Evolutionary conservation across 2,329 filamentous ascomycete genomes (phyloP).

Genomic region (Sporothrix protearum): DNA sequence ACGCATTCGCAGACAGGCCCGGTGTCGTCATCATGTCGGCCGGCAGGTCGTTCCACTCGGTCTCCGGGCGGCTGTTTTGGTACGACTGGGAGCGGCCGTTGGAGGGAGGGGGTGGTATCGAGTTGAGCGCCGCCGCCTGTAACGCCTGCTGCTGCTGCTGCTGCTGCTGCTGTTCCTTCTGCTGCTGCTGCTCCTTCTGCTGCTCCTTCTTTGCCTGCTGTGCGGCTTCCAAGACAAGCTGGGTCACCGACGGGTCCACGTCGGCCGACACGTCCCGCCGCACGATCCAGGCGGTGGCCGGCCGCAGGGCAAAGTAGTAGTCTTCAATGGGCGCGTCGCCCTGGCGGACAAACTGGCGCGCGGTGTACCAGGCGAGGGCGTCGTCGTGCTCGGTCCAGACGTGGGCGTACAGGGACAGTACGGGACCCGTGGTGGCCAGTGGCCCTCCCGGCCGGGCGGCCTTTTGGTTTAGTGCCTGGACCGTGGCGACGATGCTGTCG

Average conservation of each 20-base stretch:
- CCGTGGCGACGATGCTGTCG: constrained; percentile 48
- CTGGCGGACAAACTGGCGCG: constrained; percentile 53
- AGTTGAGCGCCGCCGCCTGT: neutral
- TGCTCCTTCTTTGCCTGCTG: constrained; percentile 13
- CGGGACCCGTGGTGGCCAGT: constrained; percentile 25
- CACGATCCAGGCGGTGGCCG: constrained; percentile 60
- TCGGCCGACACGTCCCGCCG: constrained; percentile 36
- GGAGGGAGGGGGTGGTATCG: neutral
- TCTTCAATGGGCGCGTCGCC: constrained; percentile 46
- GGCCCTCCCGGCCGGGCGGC: neutral
- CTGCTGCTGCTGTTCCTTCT: constrained; percentile 6
- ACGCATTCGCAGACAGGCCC: constrained; percentile 2
- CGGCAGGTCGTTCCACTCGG: constrained; percentile 64
- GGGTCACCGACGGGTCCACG: constrained; percentile 32
- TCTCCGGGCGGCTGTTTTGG: constrained; percentile 57
- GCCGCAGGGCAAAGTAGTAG: constrained; percentile 62
- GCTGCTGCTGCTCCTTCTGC: constrained; percentile 21
- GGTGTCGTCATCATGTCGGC: constrained; percentile 50
- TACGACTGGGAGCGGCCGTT: constrained; percentile 44
- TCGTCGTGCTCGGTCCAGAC: constrained; percentile 66
- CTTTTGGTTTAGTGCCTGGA: constrained; percentile 35
- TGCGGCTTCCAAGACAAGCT: neutral
- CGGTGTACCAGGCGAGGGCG: constrained; percentile 59
- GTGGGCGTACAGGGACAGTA: constrained; percentile 56
- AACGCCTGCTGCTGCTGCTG: constrained; percentile 17